Percentiles rank a stretch among this genome's conserved stretches.
These are phyloP conservation scores for Diplodia scrobiculata DNA, from an alignment of 2,329 filamentous ascomycete species.

Conservation along the genomic window DNA sequence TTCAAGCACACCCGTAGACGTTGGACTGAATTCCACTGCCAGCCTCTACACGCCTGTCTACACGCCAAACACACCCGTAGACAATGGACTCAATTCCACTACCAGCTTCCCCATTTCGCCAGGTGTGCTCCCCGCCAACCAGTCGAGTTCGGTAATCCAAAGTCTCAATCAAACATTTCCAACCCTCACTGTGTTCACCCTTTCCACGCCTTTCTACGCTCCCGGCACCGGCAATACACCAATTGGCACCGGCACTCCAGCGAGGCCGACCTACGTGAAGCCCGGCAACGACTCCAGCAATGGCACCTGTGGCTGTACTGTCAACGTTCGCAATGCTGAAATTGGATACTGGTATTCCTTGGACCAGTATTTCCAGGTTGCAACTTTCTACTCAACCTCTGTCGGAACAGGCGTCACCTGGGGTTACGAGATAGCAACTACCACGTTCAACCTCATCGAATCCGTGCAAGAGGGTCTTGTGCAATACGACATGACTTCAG, in stretches of 20 bases:
- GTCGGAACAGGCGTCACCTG: constrained; percentile 31
- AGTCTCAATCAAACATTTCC: constrained; percentile 1
- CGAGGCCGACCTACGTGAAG: constrained; percentile 4
- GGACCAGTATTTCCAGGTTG: constrained; percentile 5
- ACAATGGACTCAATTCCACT: neutral
- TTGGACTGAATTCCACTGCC: neutral
- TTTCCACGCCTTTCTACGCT: neutral
- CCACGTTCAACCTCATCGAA: constrained; percentile 40
- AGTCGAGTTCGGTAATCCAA: neutral
- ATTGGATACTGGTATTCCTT: constrained; percentile 41
- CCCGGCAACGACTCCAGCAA: constrained; percentile 27
- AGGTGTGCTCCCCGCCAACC: neutral
- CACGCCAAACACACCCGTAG: neutral
- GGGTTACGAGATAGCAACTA: constrained; percentile 37
- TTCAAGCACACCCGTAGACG: neutral
- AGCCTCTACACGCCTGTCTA: neutral
- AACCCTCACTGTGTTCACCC: constrained; percentile 1
- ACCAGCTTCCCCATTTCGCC: neutral
- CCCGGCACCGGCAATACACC: constrained; percentile 1
- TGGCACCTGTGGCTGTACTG: constrained; percentile 36
- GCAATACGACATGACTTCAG: constrained; percentile 32
- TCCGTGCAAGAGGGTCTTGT: constrained; percentile 34
- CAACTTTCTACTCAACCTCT: neutral
- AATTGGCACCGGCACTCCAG: neutral
- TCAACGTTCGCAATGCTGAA: constrained; percentile 41